Conservation (phyloP, 257 asterid species). For the Craterostigma plantagineum region DNA sequence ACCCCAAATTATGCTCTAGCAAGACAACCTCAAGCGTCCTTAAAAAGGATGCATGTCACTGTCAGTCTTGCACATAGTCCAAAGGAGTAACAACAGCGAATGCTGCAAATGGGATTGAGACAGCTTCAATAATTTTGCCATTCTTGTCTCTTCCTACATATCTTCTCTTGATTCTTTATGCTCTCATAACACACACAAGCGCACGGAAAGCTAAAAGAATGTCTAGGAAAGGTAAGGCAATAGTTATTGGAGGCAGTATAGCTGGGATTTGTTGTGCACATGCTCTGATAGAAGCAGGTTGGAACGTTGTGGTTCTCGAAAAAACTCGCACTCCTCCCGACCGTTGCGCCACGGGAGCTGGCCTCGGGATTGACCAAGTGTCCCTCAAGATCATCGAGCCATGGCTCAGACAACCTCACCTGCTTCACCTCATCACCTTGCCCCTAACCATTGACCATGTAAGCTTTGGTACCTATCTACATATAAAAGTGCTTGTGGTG, state of each 20-base stretch:
- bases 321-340: constrained; percentile 50
- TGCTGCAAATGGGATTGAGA: too few relatives aligned
- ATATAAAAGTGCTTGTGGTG: not conserved
- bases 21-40: too few relatives aligned
- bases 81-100: too few relatives aligned
- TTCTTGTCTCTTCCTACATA: too few relatives aligned
- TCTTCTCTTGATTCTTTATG: too few relatives aligned
- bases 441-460: constrained; percentile 71
- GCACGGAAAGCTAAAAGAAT: too few relatives aligned
- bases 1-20: too few relatives aligned
- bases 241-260: constrained; percentile 82
- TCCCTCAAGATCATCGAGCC: constrained; percentile 29
- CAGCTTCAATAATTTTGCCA: too few relatives aligned
- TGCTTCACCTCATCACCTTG: constrained; percentile 32
- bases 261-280: constrained; percentile 63
- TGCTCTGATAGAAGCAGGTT: constrained; percentile 49
- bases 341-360: constrained; percentile 71
- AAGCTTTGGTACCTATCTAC: constrained; percentile 8
- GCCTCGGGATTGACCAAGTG: constrained; percentile 53
- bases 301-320: constrained; percentile 82
- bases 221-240: constrained; percentile 26
- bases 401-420: constrained; percentile 37
- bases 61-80: too few relatives aligned
- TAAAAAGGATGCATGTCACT: too few relatives aligned
- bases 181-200: too few relatives aligned